A percentile compares a stretch with the other conserved stretches of the same genome.
Evolutionary conservation across 2,329 filamentous ascomycete genomes (phyloP).

Genomic region (Penicillium rolfsii): DNA sequence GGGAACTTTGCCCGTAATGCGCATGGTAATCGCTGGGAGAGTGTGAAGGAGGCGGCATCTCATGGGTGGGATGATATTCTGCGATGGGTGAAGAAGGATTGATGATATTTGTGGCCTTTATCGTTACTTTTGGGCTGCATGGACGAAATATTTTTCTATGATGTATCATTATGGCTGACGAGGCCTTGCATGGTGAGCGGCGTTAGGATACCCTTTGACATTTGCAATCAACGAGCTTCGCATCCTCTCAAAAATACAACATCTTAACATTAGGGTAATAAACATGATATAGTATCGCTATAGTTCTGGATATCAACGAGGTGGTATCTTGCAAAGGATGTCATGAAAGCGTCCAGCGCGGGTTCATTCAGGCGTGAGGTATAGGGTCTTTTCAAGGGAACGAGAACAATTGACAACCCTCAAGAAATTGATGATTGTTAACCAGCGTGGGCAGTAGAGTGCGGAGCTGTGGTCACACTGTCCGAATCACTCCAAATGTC

Average conservation of each 20-base stretch:
- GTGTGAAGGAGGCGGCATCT: constrained; percentile 51
- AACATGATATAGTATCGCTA: constrained; percentile 17
- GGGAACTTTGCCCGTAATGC: constrained; percentile 67
- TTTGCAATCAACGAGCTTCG: constrained; percentile 2
- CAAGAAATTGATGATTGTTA: constrained; percentile 5
- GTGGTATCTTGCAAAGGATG: not conserved
- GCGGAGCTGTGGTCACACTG: constrained; percentile 42
- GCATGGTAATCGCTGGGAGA: constrained; percentile 68
- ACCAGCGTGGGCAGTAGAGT: constrained; percentile 29
- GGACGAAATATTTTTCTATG: not conserved
- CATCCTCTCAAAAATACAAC: not conserved
- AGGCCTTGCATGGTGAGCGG: constrained; percentile 18
- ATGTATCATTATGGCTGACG: constrained; percentile 22
- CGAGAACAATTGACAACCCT: not conserved
- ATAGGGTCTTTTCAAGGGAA: not conserved
- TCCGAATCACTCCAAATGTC: constrained; percentile 77
- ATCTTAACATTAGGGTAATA: constrained; percentile 7
- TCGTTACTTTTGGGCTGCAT: not conserved
- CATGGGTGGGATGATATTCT: constrained; percentile 58
- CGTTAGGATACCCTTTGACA: constrained; percentile 31
- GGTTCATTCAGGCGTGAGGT: constrained; percentile 8
- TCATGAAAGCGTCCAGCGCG: constrained; percentile 18
- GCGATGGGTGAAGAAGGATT: constrained; percentile 39
- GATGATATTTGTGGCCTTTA: constrained; percentile 7
- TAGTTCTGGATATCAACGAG: not conserved